phyloP scores from a whole-genome alignment of 2,329 filamentous ascomycete genomes.

The Achaetomium macrosporum region DNA sequence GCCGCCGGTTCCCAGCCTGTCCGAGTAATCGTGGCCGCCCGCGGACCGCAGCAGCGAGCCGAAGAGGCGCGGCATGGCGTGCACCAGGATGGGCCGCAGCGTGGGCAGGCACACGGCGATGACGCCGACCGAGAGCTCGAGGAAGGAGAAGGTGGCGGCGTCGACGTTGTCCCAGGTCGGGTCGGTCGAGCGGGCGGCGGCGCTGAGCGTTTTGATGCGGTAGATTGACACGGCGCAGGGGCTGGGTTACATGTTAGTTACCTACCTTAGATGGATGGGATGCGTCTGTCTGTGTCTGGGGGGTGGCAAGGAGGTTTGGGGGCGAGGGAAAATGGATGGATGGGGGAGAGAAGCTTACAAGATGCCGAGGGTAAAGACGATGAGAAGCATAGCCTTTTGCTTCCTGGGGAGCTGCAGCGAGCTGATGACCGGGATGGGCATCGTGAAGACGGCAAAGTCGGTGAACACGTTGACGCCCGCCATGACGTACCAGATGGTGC shows the following conservation, averaged over 20 bases:
- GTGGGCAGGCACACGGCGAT: conserved; percentile 37
- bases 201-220: conserved; percentile 29
- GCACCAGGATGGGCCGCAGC: conserved; percentile 29
- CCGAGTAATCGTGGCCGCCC: background rate
- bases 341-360: conserved; percentile 10
- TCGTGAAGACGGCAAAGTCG: conserved; percentile 33
- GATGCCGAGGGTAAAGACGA: conserved; percentile 23
- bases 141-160: conserved; percentile 34
- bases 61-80: conserved; percentile 19
- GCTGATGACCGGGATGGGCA: conserved; percentile 35
- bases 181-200: conserved; percentile 26
- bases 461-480: conserved; percentile 33
- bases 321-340: no score
- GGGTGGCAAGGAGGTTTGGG: no score
- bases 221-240: conserved; percentile 29
- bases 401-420: conserved; percentile 29
- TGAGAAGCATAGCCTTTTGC: conserved; percentile 18
- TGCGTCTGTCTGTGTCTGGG: no score
- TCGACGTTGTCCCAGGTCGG: conserved; percentile 30
- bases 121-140: conserved; percentile 36
- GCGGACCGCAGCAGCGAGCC: conserved; percentile 9
- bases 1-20: no score
- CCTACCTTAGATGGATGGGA: no score
- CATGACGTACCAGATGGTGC: conserved; percentile 24
- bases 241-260: background rate